Percentiles rank a stretch among this genome's conserved stretches.
These are phyloP conservation scores for Pseudozyma thailandica DNA, from an alignment of 1,284 basidiomycete species.

Conservation along the genomic window DNA sequence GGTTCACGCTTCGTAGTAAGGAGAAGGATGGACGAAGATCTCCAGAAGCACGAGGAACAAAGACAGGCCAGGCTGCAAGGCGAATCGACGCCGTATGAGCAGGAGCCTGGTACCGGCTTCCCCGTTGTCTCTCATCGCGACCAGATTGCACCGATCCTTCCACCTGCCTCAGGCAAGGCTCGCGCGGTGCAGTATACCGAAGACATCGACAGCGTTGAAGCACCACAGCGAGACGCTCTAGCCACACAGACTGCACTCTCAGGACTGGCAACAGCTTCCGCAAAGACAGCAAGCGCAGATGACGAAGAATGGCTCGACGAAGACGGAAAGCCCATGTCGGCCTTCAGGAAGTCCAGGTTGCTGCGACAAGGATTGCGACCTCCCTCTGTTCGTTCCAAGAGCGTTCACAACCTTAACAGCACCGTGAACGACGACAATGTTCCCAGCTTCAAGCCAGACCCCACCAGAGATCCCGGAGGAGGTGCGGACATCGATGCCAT, in stretches of 20 bases:
- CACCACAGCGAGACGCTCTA: conserved; percentile 25
- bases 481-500: conserved; percentile 57
- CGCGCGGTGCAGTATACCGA: conserved; percentile 21
- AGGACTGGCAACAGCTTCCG: background rate
- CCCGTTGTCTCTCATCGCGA: conserved; percentile 32
- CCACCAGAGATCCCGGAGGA: conserved; percentile 59
- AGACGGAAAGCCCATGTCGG: conserved; percentile 58
- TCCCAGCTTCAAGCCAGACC: conserved; percentile 33
- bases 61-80: conserved; percentile 16
- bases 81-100: conserved; percentile 11
- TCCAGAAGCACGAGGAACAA: conserved; percentile 39
- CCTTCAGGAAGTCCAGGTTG: conserved; percentile 60
- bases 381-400: conserved; percentile 24
- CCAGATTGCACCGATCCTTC: conserved; percentile 35
- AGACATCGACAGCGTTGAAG: conserved; percentile 29
- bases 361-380: conserved; percentile 38
- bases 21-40: conserved; percentile 46
- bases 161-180: conserved; percentile 6
- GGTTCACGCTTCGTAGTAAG: conserved; percentile 40
- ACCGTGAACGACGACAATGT: background rate
- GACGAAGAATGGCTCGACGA: conserved; percentile 56
- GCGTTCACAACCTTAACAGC: background rate
- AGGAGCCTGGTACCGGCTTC: conserved; percentile 45
- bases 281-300: conserved; percentile 6
- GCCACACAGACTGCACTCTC: conserved; percentile 17